These are phyloP conservation scores for Tylopilus vinaceipallidus DNA, from an alignment of 768 basidiomycete species.

Conservation along the genomic window DNA sequence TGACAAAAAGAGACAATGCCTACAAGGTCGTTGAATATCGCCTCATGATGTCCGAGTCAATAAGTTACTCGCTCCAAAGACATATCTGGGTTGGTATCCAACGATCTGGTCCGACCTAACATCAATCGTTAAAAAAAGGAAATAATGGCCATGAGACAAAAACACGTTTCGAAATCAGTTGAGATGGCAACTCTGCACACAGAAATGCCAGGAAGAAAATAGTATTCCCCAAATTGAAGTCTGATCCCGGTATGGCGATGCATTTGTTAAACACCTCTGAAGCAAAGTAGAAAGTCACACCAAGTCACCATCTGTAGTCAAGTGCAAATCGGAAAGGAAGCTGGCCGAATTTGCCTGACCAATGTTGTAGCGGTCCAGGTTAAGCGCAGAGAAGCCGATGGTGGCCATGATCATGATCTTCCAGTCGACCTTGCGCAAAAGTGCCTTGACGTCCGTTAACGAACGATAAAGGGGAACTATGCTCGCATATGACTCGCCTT, in stretches of 20 bases:
- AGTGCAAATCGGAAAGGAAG: slow-evolving; percentile 51
- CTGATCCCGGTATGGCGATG: slow-evolving; percentile 22
- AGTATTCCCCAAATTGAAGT: slow-evolving; percentile 57
- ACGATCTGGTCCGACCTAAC: too few species aligned
- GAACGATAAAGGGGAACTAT: too few species aligned
- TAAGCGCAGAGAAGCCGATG: slow-evolving; percentile 56
- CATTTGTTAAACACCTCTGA: neutral
- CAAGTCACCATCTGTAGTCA: too few species aligned
- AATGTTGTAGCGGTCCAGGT: slow-evolving; percentile 53
- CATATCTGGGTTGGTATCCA: too few species aligned
- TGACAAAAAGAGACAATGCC: slow-evolving; percentile 48
- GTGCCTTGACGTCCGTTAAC: too few species aligned
- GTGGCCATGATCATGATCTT: slow-evolving; percentile 54
- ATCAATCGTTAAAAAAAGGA: too few species aligned
- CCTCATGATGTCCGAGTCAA: too few species aligned
- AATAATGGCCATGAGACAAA: neutral
- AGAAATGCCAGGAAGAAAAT: slow-evolving; percentile 52
- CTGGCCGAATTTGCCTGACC: slow-evolving; percentile 57
- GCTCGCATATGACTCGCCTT: slow-evolving; percentile 33
- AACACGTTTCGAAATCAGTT: slow-evolving; percentile 58
- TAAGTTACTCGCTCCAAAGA: too few species aligned
- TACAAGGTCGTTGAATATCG: neutral
- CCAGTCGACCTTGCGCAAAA: too few species aligned
- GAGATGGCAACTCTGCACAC: slow-evolving; percentile 59
- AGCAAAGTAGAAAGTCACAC: too few species aligned